Percentiles rank a stretch among this genome's conserved stretches.
These are phyloP conservation scores for Aspergillus sp. DNA, from an alignment of 2,329 filamentous ascomycete genomes.

Conservation along the genomic window DNA sequence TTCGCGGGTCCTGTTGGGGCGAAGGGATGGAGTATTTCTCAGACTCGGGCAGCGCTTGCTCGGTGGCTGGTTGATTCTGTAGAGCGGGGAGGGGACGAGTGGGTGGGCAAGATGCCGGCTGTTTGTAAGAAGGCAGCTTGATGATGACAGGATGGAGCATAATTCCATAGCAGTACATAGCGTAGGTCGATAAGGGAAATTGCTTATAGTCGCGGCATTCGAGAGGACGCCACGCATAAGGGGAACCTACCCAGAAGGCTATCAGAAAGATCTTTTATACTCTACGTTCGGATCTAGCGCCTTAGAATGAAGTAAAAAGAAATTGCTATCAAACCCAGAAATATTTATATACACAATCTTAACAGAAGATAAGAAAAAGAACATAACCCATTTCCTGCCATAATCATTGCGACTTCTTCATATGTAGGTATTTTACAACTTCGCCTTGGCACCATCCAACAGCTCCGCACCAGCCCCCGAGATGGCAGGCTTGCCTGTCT, in stretches of 20 bases:
- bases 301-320: neutral
- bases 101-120: constrained; percentile 11
- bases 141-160: neutral
- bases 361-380: constrained; percentile 1
- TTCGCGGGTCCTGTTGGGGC: constrained; percentile 7
- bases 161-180: too few relatives aligned
- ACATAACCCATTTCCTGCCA: constrained; percentile 3
- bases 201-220: too few relatives aligned
- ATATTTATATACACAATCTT: constrained; percentile 9
- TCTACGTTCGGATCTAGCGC: too few relatives aligned
- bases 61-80: constrained; percentile 11
- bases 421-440: constrained; percentile 49
- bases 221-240: too few relatives aligned
- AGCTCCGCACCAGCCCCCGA: constrained; percentile 80
- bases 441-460: constrained; percentile 55
- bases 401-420: constrained; percentile 7
- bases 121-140: constrained; percentile 4
- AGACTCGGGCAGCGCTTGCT: constrained; percentile 2
- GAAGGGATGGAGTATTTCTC: constrained; percentile 1
- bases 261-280: too few relatives aligned
- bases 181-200: too few relatives aligned
- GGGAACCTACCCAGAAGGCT: too few relatives aligned
- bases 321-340: constrained; percentile 5
- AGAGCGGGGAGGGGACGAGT: neutral
- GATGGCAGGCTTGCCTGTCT: constrained; percentile 90